Evolutionary conservation across 2,329 filamentous ascomycete genomes (phyloP).

Genomic region (Pestalotiopsis sp.): DNA sequence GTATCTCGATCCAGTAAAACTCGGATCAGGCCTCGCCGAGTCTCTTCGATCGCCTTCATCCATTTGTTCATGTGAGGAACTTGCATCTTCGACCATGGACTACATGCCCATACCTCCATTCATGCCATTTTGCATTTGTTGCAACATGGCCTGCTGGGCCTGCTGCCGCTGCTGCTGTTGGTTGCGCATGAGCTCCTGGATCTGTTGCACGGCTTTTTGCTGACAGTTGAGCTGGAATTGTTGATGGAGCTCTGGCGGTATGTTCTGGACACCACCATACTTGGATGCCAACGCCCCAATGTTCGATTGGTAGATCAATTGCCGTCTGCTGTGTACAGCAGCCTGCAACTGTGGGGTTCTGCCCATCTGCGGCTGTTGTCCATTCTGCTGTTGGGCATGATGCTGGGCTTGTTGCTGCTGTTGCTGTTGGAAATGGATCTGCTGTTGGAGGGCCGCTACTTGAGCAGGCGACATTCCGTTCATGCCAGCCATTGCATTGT

Average conservation of each 20-base stretch:
- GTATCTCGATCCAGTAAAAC: neutral
- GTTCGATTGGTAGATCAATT: constrained; percentile 39
- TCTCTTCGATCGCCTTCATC: neutral
- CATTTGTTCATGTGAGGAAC: too few species aligned
- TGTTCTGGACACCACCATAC: constrained; percentile 42
- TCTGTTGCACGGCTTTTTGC: constrained; percentile 29
- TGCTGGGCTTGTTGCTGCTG: constrained; percentile 26
- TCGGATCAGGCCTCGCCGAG: too few species aligned
- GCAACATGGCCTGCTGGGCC: constrained; percentile 31
- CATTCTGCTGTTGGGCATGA: constrained; percentile 14
- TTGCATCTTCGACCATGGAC: neutral
- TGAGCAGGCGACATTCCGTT: constrained; percentile 31
- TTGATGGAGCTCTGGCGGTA: constrained; percentile 46
- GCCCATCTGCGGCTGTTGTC: constrained; percentile 1
- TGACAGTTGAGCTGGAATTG: constrained; percentile 45
- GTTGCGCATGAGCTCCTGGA: constrained; percentile 21
- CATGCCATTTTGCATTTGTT: constrained; percentile 44
- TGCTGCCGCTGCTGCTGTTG: constrained; percentile 20
- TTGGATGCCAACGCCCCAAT: constrained; percentile 34
- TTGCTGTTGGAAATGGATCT: constrained; percentile 30
- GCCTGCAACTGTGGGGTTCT: constrained; percentile 15
- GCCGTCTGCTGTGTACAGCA: constrained; percentile 36
- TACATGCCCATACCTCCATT: constrained; percentile 40
- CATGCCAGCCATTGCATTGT: neutral
- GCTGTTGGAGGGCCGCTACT: constrained; percentile 33